A percentile compares a stretch with the other conserved stretches of the same genome.
Conservation (phyloP, 2,329 filamentous ascomycete genomes). For the Fusarium musae region DNA sequence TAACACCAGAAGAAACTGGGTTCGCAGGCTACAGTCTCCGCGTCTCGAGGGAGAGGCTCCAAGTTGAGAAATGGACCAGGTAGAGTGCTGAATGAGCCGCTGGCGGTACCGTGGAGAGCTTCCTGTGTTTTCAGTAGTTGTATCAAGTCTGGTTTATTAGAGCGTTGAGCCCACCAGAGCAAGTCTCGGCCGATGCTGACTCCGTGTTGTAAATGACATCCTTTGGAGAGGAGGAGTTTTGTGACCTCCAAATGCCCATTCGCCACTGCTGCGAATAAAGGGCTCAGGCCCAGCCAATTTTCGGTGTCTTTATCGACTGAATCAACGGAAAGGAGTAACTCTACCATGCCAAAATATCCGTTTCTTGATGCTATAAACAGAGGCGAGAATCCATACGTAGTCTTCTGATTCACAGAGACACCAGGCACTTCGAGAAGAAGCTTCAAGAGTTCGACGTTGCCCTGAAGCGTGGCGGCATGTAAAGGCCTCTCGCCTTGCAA, state of each 20-base stretch:
- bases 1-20: accelerated
- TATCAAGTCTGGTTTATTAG: accelerated
- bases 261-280: neutral
- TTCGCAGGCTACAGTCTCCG: accelerated
- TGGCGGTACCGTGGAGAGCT: accelerated
- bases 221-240: neutral
- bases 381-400: accelerated
- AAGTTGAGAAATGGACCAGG: accelerated
- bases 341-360: accelerated
- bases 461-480: accelerated
- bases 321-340: accelerated
- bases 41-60: accelerated
- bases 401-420: accelerated
- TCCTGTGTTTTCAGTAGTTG: neutral
- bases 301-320: accelerated
- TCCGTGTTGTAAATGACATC: accelerated
- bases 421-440: accelerated
- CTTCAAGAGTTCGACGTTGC: accelerated
- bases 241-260: neutral
- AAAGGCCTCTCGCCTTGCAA: accelerated
- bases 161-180: neutral
- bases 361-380: neutral
- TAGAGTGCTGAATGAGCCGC: accelerated
- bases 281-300: accelerated
- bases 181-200: neutral